Conservation (phyloP, 352 stramenopile genomes). For the Globisporangium abappressorium region DNA sequence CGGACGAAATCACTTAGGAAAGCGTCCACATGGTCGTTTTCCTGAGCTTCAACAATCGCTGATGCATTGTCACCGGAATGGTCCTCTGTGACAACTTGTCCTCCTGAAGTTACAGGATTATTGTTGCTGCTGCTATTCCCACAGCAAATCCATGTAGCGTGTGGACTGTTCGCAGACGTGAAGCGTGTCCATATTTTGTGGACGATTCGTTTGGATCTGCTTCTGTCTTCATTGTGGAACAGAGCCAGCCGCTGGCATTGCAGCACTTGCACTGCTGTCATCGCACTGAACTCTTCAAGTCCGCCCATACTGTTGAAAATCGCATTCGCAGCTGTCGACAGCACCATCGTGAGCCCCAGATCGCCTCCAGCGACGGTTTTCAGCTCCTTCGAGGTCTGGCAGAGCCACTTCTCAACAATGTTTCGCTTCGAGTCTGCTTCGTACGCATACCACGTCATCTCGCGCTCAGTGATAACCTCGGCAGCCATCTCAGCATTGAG, state of each 20-base stretch:
- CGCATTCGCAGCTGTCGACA: conserved; percentile 26
- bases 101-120: neutral
- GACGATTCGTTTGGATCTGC: conserved; percentile 19
- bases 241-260: conserved; percentile 44
- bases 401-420: conserved; percentile 74
- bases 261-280: conserved; percentile 28
- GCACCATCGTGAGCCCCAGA: conserved; percentile 29
- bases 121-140: conserved; percentile 10
- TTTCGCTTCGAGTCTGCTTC: conserved; percentile 41
- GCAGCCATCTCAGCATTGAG: conserved; percentile 30
- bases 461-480: conserved; percentile 30
- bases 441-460: conserved; percentile 72
- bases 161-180: conserved; percentile 24
- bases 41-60: conserved; percentile 1
- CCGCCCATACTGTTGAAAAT: conserved; percentile 12
- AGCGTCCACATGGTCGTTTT: conserved; percentile 24
- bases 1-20: conserved; percentile 23
- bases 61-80: conserved; percentile 17
- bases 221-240: conserved; percentile 32
- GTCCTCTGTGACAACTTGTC: conserved; percentile 8
- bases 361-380: conserved; percentile 18
- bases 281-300: conserved; percentile 20
- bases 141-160: conserved; percentile 56
- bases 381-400: conserved; percentile 30
- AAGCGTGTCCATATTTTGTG: conserved; percentile 51